Evolutionary conservation across 441 rosid species (phyloP).

Genomic region (Isatis lusitanica): DNA sequence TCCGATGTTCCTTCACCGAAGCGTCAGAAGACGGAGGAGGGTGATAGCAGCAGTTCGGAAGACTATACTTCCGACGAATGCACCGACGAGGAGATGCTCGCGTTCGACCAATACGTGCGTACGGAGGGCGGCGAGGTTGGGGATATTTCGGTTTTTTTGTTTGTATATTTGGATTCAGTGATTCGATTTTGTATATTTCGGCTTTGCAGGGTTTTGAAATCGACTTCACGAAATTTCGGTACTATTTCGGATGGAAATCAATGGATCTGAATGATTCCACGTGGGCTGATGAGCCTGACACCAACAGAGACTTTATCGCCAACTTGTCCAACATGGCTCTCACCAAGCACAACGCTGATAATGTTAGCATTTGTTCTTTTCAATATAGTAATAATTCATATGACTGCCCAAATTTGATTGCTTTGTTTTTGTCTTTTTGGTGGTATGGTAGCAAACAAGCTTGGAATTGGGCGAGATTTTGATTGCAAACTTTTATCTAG

Average conservation of each 20-base stretch:
- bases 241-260: background rate
- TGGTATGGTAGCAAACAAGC: background rate
- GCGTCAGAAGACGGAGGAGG: background rate
- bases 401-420: too few relatives aligned
- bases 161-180: too few relatives aligned
- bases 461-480: background rate
- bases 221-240: background rate
- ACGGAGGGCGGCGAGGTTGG: background rate
- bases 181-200: too few relatives aligned
- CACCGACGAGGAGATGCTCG: background rate
- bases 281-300: background rate
- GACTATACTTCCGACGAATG: background rate
- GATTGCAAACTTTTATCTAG: background rate
- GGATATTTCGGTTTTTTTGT: background rate
- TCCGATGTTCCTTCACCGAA: background rate
- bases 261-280: background rate
- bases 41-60: background rate
- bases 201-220: background rate
- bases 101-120: background rate
- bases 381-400: too few relatives aligned
- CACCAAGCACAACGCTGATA: background rate
- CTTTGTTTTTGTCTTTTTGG: background rate
- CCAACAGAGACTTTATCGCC: background rate
- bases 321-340: background rate
- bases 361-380: background rate